Percentiles rank a stretch among this genome's conserved stretches.
phyloP scores from a whole-genome alignment of 805 yeast genomes.

The Wickerhamomyces ciferrii region DNA sequence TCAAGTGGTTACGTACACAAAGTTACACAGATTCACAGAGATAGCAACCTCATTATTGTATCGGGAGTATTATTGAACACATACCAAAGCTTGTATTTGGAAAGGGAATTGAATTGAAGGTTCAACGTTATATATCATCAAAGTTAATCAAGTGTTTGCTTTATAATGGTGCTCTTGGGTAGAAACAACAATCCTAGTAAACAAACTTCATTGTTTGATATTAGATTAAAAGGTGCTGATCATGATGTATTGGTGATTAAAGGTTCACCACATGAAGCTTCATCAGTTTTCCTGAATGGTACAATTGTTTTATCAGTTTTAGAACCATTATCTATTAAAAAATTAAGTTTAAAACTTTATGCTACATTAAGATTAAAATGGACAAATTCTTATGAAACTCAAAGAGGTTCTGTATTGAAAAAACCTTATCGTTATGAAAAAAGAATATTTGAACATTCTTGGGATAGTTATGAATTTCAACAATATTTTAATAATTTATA shows the following conservation, averaged over 20 bases:
- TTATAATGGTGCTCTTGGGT: slow-evolving; percentile 8
- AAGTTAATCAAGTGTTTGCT: too few species aligned
- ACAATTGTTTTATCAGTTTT: slow-evolving; percentile 67
- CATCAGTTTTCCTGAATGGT: slow-evolving; percentile 73
- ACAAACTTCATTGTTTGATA: slow-evolving; percentile 39
- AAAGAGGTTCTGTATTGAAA: slow-evolving; percentile 36
- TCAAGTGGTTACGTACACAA: too few species aligned
- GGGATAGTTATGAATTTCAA: slow-evolving; percentile 66
- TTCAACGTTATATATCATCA: too few species aligned
- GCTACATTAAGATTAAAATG: slow-evolving; percentile 66
- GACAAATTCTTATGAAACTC: slow-evolving; percentile 45
- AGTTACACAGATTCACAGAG: too few species aligned
- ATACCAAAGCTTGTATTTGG: too few species aligned
- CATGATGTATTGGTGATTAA: slow-evolving; percentile 77
- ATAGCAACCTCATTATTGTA: too few species aligned
- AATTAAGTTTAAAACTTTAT: slow-evolving; percentile 55
- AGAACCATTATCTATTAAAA: slow-evolving; percentile 70
- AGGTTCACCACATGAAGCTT: slow-evolving; percentile 74
- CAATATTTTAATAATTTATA: slow-evolving; percentile 28
- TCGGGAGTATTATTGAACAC: too few species aligned
- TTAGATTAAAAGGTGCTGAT: slow-evolving; percentile 60
- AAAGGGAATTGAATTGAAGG: too few species aligned
- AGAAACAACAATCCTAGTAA: slow-evolving; percentile 18
- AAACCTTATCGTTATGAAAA: slow-evolving; percentile 52
- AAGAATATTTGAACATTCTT: slow-evolving; percentile 65